Evolutionary conservation across 2,329 filamentous ascomycete species (phyloP).

Genomic region (Arthrobotrys sphaeroides): DNA sequence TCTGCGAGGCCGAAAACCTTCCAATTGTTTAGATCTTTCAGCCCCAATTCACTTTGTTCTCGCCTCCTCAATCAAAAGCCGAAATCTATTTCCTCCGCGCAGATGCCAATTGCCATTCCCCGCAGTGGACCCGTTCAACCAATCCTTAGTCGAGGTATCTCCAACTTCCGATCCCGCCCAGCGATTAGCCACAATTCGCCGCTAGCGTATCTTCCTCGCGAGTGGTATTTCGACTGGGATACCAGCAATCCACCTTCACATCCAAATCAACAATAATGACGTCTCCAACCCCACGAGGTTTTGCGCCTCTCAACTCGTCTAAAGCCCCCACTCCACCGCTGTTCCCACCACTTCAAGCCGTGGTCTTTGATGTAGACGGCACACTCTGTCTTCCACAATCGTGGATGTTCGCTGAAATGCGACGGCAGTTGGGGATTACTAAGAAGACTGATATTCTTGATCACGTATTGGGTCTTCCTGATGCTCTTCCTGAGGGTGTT

Average conservation of each 20-base stretch:
- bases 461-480: slow-evolving; percentile 79
- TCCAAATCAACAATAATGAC: background rate
- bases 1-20: background rate
- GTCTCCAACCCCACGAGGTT: slow-evolving; percentile 60
- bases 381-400: slow-evolving; percentile 86
- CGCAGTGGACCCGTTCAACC: background rate
- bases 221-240: background rate
- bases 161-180: slow-evolving; percentile 33
- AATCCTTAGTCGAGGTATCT: background rate
- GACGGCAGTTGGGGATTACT: slow-evolving; percentile 75
- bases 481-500: slow-evolving; percentile 49
- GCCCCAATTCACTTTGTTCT: background rate
- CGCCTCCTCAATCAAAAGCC: no score
- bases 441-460: slow-evolving; percentile 84
- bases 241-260: background rate
- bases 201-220: background rate
- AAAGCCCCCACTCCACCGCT: slow-evolving; percentile 53
- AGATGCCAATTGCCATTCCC: slow-evolving; percentile 26
- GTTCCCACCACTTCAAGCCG: slow-evolving; percentile 67
- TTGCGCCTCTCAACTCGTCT: slow-evolving; percentile 67
- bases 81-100: background rate
- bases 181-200: background rate
- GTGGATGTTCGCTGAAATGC: slow-evolving; percentile 95
- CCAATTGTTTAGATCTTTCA: background rate
- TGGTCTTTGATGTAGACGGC: slow-evolving; percentile 93